Evolutionary conservation across 805 yeast species (phyloP), one percentile per base, ranked within the genome.

Genomic region (Metschnikowia koreensis): DNA sequence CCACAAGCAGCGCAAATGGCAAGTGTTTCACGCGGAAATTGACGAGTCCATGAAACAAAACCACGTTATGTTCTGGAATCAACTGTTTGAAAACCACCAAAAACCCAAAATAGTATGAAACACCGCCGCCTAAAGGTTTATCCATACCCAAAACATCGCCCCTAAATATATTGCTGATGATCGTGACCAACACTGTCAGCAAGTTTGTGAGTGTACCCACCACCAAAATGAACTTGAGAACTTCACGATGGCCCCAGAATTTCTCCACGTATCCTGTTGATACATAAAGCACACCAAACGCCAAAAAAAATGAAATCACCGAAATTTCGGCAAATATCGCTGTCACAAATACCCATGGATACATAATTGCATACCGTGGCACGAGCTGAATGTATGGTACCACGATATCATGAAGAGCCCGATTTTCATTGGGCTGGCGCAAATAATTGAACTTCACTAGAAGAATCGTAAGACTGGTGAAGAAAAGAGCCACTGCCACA

Each of bases 301-400:
- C 74, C 5, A 78, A 48, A 13, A 78, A 4, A 53, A 79, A 79
- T 39, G 78, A 72, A 57, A 81, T 61, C 2, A 80, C 44, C 7
- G 81, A 68, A 6, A 77, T 75, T 61, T 86, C 91, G 2, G 86
- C 81, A 63, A 85, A 83, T n/a, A 86, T 79, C 0, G 89, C 77
- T 2, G 85, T 76, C 29, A 80, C 63, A 1, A 86, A 59, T 0
- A 86, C 86, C 86, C 88, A 82, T 6, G 91, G 91, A 55, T 81
- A 73, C 48, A 68, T 71, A 3, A 84, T 58, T 0, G 83, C 74
- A 47, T 75, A 71, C 27, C 75, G 67, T 11, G 93, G 92, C 6
- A 87, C 79, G 66, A 87, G 71, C 66, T 87, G 90, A 40, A 87
- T 60, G 38, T 69, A 69, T 1, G 88, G 90, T 7, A 83, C 77